Conservation (phyloP, 1,284 basidiomycete genomes). For the Cystobasidium pallidum region DNA sequence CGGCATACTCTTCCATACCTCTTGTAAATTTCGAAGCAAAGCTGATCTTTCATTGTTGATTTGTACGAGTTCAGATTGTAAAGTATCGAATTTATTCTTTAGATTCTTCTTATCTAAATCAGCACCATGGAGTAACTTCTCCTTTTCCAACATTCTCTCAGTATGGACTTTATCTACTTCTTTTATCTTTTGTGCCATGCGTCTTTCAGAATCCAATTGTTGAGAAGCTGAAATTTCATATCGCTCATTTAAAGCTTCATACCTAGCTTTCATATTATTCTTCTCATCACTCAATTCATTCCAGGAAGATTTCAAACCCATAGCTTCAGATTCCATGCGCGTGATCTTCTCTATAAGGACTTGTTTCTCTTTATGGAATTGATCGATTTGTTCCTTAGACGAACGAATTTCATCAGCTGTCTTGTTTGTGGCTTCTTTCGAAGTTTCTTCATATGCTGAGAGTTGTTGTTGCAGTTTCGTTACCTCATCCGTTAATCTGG, state of each 20-base stretch:
- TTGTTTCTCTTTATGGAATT: constrained; percentile 35
- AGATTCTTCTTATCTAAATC: constrained; percentile 29
- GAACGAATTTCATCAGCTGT: constrained; percentile 1
- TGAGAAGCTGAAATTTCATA: constrained; percentile 26
- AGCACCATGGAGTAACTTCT: background rate
- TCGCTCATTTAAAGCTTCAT: constrained; percentile 10
- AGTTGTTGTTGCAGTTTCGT: background rate
- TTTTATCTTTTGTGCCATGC: constrained; percentile 24
- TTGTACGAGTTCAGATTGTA: constrained; percentile 41
- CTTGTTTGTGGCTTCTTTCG: background rate
- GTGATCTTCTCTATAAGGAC: constrained; percentile 18
- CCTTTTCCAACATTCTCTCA: constrained; percentile 29
- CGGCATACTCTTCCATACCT: constrained; percentile 4
- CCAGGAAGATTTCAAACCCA: background rate
- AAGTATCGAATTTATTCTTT: constrained; percentile 7
- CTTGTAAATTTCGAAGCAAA: constrained; percentile 22
- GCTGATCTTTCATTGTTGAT: constrained; percentile 10
- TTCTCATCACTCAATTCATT: constrained; percentile 24
- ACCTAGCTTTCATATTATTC: background rate
- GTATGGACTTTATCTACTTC: constrained; percentile 29
- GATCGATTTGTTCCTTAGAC: constrained; percentile 2
- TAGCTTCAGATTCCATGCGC: constrained; percentile 1
- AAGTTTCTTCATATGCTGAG: background rate
- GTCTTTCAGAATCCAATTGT: constrained; percentile 18
- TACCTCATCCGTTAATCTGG: background rate